These are phyloP conservation scores for Talaromyces ruber DNA, from an alignment of 495 filamentous ascomycete genomes.

Conservation along the genomic window DNA sequence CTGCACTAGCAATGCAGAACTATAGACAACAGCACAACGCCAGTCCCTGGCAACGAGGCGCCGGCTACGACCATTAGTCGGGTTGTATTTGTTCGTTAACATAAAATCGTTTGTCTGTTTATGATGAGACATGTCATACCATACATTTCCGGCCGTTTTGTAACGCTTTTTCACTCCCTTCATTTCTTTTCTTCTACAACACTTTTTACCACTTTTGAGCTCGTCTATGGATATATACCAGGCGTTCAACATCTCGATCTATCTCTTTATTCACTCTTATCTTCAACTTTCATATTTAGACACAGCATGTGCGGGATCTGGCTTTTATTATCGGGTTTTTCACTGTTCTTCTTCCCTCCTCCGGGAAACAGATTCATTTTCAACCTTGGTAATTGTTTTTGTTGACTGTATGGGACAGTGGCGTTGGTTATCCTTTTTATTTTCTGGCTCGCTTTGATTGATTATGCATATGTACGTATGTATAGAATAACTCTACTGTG, in stretches of 20 bases:
- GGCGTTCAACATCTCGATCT: slow-evolving; percentile 3
- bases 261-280: slow-evolving; percentile 5
- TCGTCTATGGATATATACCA: slow-evolving; percentile 8
- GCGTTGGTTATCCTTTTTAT: slow-evolving; percentile 7
- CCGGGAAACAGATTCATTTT: slow-evolving; percentile 7
- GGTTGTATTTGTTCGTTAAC: slow-evolving; percentile 20
- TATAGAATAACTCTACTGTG: slow-evolving; percentile 5
- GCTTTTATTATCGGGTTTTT: slow-evolving; percentile 9
- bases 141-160: slow-evolving; percentile 11
- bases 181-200: slow-evolving; percentile 7
- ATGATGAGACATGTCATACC: slow-evolving; percentile 27
- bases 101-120: slow-evolving; percentile 10
- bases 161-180: slow-evolving; percentile 6
- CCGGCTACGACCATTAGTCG: slow-evolving; percentile 52
- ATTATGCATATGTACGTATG: slow-evolving; percentile 7
- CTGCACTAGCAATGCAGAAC: slow-evolving; percentile 14
- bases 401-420: background rate
- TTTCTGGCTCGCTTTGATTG: background rate
- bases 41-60: slow-evolving; percentile 61
- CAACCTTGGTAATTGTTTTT: slow-evolving; percentile 14
- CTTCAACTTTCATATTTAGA: slow-evolving; percentile 9
- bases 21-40: slow-evolving; percentile 46
- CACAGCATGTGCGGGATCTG: slow-evolving; percentile 8
- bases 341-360: slow-evolving; percentile 11
- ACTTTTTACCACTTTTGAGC: background rate